These are phyloP conservation scores for Acanthamoeba triangularis DNA, from an alignment of 208 protist species.

Conservation along the genomic window DNA sequence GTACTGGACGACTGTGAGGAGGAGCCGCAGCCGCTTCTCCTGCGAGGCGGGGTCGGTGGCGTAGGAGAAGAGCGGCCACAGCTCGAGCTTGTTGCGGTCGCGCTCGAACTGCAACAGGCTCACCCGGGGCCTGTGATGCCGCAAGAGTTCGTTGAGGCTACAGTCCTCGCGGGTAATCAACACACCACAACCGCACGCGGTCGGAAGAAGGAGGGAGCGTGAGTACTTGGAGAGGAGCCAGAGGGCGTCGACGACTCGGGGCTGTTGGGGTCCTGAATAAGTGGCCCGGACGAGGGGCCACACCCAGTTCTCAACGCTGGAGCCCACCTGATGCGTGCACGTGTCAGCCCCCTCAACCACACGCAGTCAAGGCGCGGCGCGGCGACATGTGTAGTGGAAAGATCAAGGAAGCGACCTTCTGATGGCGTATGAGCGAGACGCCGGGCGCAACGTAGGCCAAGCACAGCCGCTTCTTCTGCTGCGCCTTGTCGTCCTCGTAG, in stretches of 20 bases:
- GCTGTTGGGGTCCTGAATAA: not conserved
- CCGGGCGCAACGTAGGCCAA: slow-evolving; percentile 19
- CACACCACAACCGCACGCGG: not conserved
- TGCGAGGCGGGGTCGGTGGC: not conserved
- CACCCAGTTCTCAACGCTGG: slow-evolving; percentile 28
- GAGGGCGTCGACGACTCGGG: not conserved
- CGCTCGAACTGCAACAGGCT: slow-evolving; percentile 21
- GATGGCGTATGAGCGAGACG: not conserved
- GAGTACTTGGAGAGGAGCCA: slow-evolving; percentile 21
- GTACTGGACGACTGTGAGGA: not conserved
- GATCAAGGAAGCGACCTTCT: too few species aligned
- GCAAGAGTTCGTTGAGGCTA: too few species aligned
- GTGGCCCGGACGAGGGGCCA: not conserved
- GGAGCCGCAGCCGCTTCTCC: not conserved
- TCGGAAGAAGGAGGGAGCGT: too few species aligned
- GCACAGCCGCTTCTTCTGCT: not conserved
- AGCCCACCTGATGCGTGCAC: not conserved
- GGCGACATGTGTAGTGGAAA: too few species aligned
- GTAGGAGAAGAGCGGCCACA: slow-evolving; percentile 48
- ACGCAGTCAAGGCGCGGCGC: too few species aligned
- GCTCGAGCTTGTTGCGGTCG: not conserved
- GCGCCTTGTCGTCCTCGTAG: not conserved
- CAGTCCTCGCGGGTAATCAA: too few species aligned
- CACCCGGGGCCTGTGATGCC: not conserved
- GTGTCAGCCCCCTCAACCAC: too few species aligned